Evolutionary conservation across 1,284 basidiomycete species (phyloP).

Genomic region (Fomitopsis palustris): DNA sequence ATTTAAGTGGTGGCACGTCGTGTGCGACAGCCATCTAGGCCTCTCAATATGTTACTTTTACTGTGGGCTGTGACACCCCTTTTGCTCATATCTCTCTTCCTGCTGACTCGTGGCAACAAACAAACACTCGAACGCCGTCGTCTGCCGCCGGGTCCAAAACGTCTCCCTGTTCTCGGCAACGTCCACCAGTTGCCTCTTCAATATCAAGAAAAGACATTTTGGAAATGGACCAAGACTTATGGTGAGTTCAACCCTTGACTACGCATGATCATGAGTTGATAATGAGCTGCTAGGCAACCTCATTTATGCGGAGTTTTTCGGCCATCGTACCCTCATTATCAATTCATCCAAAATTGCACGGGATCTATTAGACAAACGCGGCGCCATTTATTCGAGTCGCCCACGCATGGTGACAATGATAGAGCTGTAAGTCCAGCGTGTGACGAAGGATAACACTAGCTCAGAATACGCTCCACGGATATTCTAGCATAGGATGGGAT

Average conservation of each 20-base stretch:
- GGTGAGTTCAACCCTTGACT: neutral
- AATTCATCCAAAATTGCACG: neutral
- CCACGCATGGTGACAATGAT: neutral
- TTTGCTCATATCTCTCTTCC: neutral
- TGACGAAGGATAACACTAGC: too few relatives aligned
- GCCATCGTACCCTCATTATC: neutral
- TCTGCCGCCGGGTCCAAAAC: conserved; percentile 14
- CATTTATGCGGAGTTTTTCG: neutral
- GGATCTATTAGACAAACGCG: neutral
- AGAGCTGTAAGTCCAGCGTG: neutral
- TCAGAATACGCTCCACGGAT: too few relatives aligned
- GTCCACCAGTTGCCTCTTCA: conserved; percentile 9
- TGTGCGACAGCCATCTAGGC: too few relatives aligned
- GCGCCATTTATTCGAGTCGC: neutral
- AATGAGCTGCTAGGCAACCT: neutral
- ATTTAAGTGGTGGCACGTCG: too few relatives aligned
- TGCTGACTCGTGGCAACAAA: neutral
- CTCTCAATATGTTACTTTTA: too few relatives aligned
- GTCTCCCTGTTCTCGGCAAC: conserved; percentile 15
- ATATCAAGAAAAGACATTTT: neutral
- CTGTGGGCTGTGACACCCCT: too few relatives aligned
- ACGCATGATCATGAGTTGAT: neutral
- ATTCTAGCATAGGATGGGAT: neutral
- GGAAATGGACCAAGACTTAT: neutral
- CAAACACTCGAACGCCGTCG: neutral